Evolutionary conservation across 2,329 filamentous ascomycete species (phyloP).

Genomic region (Tolypocladium amazonense): DNA sequence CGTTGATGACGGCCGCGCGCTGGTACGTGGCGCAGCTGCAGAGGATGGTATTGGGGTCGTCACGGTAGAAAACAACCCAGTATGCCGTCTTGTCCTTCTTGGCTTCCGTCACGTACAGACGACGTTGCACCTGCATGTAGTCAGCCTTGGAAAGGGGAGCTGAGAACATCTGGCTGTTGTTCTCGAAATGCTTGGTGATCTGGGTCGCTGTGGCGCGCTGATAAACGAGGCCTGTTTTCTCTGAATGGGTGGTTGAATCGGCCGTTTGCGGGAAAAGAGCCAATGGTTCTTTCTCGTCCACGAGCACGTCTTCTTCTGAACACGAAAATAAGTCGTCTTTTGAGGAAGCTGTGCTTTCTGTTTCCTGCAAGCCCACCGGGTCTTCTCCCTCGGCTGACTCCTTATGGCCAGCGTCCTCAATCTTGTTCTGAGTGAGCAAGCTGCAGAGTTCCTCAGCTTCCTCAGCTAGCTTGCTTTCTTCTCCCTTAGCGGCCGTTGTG

Average conservation of each 20-base stretch:
- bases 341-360: not conserved
- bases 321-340: too few relatives aligned
- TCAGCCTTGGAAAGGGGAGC: conserved; percentile 6
- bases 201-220: conserved; percentile 5
- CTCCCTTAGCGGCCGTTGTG: too few relatives aligned
- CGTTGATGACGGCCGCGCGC: conserved; percentile 9
- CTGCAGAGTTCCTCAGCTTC: too few relatives aligned
- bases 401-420: not conserved
- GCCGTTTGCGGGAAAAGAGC: not conserved
- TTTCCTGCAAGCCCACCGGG: not conserved
- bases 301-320: too few relatives aligned
- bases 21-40: conserved; percentile 22
- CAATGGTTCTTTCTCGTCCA: not conserved
- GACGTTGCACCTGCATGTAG: conserved; percentile 8
- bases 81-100: conserved; percentile 6
- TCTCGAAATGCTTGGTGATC: conserved; percentile 8
- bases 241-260: not conserved
- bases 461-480: not conserved
- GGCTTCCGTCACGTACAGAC: conserved; percentile 2
- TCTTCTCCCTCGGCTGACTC: not conserved
- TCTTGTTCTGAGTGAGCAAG: not conserved
- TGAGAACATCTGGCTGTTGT: conserved; percentile 8
- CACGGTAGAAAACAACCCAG: conserved; percentile 19
- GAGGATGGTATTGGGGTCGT: conserved; percentile 17
- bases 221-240: conserved; percentile 5